Base-by-base conservation (phyloP, 1,284 basidiomycete species). In the Cryptococcus jaspeensis region DNA sequence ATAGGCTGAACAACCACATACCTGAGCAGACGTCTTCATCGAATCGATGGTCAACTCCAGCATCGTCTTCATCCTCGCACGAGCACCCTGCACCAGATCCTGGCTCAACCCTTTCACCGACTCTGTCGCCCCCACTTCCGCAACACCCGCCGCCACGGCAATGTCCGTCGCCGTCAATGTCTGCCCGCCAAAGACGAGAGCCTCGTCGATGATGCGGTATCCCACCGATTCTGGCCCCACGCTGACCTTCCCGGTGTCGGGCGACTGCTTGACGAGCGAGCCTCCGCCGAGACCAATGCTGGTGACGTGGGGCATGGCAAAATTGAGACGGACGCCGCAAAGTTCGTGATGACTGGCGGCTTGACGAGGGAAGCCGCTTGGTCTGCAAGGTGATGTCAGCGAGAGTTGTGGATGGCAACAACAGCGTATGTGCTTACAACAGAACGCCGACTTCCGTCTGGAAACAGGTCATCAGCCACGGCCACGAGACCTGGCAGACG, bases 181-280 rank as follows among this genome's bases (percentile, higher is more conserved):
- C 11, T 74, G 59, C 11, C 84, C 83, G 3, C 82, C 81, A 58
- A 85, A 85, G 0, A 83, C 78, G 25, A 74, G 63, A 7, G 80
- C 79, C 16, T 83, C 80, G 20, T 78, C 77, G 1, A 77, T 76
- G 47, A 85, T 80, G 55, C 74, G 69, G 68, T 83, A 81, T 1
- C 84, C 84, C 3, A 84, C 82, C 11, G 83, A 84, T 58, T 83
- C 82, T 1, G 83, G 83, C 1, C 84, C 84, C 18, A 85, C 81
- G 0, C 77, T 77, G 1, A 81, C 76, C 43, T 67, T 71, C 4
- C 63, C 66, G 1, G 68, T 73, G 18, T 59, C 58, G 23, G 49
- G 15, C n/a, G 57, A 53, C 13, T 37, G 37, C 11, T 61, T 54
- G 3, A 74, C 63, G 11, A 61, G 58, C 4, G 72, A 74, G 1